phyloP scores from a whole-genome alignment of 2,329 filamentous ascomycete genomes.

The Xylaria hypoxylon region DNA sequence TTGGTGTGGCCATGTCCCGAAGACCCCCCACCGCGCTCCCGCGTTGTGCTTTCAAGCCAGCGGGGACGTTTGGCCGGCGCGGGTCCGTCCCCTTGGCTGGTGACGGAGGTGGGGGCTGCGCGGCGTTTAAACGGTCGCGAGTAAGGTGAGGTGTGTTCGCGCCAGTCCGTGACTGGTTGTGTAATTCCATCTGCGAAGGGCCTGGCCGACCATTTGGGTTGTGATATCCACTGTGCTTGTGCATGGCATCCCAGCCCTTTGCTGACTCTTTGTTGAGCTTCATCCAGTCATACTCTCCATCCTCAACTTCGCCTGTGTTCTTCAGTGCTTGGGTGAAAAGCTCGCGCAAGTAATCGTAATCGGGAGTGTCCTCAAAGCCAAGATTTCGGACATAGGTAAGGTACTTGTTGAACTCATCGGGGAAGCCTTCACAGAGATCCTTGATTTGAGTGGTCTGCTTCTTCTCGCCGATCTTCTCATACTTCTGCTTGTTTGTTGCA shows the following conservation, averaged over 20 bases:
- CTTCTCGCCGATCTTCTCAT: slow-evolving; percentile 99
- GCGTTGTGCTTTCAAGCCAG: slow-evolving; percentile 79
- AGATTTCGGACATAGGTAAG: slow-evolving; percentile 97
- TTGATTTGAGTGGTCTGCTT: slow-evolving; percentile 98
- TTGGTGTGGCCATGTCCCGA: slow-evolving; percentile 83
- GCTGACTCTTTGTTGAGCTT: slow-evolving; percentile 86
- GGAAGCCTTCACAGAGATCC: slow-evolving; percentile 95
- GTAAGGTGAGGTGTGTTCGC: slow-evolving; percentile 78
- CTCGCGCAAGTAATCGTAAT: slow-evolving; percentile 97
- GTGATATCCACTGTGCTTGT: slow-evolving; percentile 75
- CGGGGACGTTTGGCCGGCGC: slow-evolving; percentile 83
- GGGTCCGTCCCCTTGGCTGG: slow-evolving; percentile 85
- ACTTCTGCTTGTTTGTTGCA: slow-evolving; percentile 92
- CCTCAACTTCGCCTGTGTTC: slow-evolving; percentile 92
- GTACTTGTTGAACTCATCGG: slow-evolving; percentile 98
- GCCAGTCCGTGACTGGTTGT: slow-evolving; percentile 76
- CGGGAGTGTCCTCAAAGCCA: slow-evolving; percentile 96
- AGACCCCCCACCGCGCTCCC: slow-evolving; percentile 78
- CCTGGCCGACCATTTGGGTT: slow-evolving; percentile 82
- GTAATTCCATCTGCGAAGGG: slow-evolving; percentile 85
- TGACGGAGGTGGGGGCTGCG: slow-evolving; percentile 88
- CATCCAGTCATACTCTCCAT: slow-evolving; percentile 99
- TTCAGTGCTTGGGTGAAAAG: slow-evolving; percentile 96
- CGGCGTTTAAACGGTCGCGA: slow-evolving; percentile 91
- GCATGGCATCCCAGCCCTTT: slow-evolving; percentile 91